Evolutionary conservation across 2,329 filamentous ascomycete species (phyloP).

Genomic region (Aurifilum marmelostoma): DNA sequence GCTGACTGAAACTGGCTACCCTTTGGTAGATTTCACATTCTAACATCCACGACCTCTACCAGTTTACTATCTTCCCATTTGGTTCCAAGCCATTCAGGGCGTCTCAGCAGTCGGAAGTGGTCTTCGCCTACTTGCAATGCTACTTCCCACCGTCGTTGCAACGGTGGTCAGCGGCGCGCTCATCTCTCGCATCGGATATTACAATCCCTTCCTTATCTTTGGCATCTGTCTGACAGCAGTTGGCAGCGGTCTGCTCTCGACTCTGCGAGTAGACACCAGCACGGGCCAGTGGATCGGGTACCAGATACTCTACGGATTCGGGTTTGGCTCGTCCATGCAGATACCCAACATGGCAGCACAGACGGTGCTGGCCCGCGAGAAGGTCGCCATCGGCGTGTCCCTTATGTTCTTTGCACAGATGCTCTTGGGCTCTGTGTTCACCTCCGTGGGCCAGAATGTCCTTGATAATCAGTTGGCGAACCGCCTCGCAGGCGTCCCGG

Average conservation of each 20-base stretch:
- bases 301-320: constrained; percentile 42
- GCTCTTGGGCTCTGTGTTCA: constrained; percentile 50
- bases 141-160: constrained; percentile 34
- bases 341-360: constrained; percentile 45
- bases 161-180: constrained; percentile 32
- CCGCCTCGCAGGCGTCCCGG: constrained; percentile 38
- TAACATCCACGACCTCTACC: not conserved
- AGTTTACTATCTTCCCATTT: constrained; percentile 38
- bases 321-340: constrained; percentile 42
- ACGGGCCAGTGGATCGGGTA: constrained; percentile 43
- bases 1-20: too few relatives aligned
- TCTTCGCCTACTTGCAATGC: constrained; percentile 36
- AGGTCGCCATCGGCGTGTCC: constrained; percentile 49
- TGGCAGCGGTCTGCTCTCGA: constrained; percentile 42
- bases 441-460: constrained; percentile 49
- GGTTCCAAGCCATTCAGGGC: constrained; percentile 38
- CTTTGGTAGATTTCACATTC: not conserved
- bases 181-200: constrained; percentile 39
- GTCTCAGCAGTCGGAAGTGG: constrained; percentile 37
- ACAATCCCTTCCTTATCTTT: constrained; percentile 39
- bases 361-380: constrained; percentile 45
- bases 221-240: constrained; percentile 34
- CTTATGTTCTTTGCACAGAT: constrained; percentile 52
- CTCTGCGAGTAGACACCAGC: constrained; percentile 36
- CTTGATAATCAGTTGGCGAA: constrained; percentile 41